phyloP scores from a whole-genome alignment of 2,329 filamentous ascomycete genomes.

The Blastomyces parvus region DNA sequence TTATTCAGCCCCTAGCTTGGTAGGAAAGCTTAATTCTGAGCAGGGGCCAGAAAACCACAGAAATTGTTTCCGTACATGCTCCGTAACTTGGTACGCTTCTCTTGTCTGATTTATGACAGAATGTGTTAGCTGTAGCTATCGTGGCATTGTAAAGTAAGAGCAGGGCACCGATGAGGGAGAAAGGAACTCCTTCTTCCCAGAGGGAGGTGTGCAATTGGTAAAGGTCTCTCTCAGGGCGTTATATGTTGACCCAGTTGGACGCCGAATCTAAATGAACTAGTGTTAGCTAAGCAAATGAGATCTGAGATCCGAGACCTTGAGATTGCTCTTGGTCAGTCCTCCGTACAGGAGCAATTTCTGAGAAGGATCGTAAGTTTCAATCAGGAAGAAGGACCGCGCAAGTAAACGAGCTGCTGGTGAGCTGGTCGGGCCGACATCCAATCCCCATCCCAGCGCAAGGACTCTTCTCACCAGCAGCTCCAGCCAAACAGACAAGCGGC shows the following conservation, averaged over 20 bases:
- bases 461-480: too few relatives aligned
- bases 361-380: background rate
- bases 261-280: background rate
- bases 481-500: background rate
- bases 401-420: background rate
- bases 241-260: background rate
- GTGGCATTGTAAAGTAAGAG: background rate
- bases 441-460: background rate
- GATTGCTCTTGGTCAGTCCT: background rate
- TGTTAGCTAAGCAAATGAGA: background rate
- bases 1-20: background rate
- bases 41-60: background rate
- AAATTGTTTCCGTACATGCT: background rate
- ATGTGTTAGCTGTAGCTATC: background rate
- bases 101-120: background rate
- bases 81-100: too few relatives aligned
- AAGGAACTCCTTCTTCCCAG: background rate
- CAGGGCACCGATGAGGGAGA: background rate
- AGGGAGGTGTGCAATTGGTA: background rate
- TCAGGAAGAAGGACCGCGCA: background rate
- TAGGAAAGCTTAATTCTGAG: background rate
- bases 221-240: background rate
- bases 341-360: background rate
- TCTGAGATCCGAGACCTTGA: background rate
- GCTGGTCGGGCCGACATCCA: background rate